Base-by-base conservation (phyloP, 495 filamentous ascomycete species). In the Pseudevernia furfuracea region DNA sequence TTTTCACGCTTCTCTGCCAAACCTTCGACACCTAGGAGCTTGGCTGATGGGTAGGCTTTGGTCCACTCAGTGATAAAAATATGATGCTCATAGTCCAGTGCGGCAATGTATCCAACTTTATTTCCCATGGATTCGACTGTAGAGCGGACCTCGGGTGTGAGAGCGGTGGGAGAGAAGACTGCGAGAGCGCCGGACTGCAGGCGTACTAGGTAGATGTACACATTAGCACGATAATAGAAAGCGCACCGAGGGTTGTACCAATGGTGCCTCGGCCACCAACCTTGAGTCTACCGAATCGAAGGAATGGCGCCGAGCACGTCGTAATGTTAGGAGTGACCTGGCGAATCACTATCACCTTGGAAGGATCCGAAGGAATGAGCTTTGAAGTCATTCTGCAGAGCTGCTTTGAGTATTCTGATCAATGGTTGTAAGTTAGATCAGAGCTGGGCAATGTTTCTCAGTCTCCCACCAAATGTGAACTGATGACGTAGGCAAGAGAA, bases 11-110 rank as follows among this genome's bases (percentile, higher is more conserved):
- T 95, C 78, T 93, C 92, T 55, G 83, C 85, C 4, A 98, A 82
- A 0, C 92, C 92, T 70, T 95, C 89, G 8, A 90, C 89, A 0
- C 87, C 92, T 68, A 97, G 81, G 48, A 98, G 81, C 62, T 85
- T 82, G 11, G 94, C 92, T 28, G 81, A 67, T 1, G 92, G 92
- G 73, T 81, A 98, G 8, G 83, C 90, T 23, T 81, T 75, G 64
- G 88, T 84, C 95, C 94, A 98, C 17, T 88, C 76, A 1, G 87
- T 85, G 23, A 97, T 71, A 77, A 90, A 91, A 71, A 97, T 89
- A 80, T 98, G 93, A 75, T 97, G 94, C 75, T 96, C 88, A 25
- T 92, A 82, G 71, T 97, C 94, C 25, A 86, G 81, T 7, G 93
- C 92, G 15, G 92, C 81, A 65, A 97, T 84, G 79, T 97, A 97